Conservation (phyloP, 805 yeast genomes). For the Lachancea mirantina region DNA sequence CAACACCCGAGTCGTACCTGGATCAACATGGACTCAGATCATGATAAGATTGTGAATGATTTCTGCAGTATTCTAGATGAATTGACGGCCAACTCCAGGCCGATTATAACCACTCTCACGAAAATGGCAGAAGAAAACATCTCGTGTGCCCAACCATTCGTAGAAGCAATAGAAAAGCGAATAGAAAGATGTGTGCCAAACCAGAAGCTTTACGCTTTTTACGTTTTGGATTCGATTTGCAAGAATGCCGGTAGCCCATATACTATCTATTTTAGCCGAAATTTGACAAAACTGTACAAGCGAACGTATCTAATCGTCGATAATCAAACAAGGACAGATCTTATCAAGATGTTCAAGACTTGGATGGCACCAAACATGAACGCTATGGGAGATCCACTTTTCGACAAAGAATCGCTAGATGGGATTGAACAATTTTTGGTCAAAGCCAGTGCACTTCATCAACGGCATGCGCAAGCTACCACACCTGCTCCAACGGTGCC, state of each 20-base stretch:
- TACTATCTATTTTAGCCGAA: conserved; percentile 69
- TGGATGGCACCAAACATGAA: conserved; percentile 69
- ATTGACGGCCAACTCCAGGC: conserved; percentile 81
- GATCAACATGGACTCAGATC: conserved; percentile 2
- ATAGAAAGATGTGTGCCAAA: conserved; percentile 72
- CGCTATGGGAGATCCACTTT: conserved; percentile 45
- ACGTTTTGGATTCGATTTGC: conserved; percentile 83
- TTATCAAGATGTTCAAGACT: conserved; percentile 73
- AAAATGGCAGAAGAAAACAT: conserved; percentile 80
- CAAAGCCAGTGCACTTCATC: conserved; percentile 45
- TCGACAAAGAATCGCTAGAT: conserved; percentile 61
- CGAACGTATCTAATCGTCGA: conserved; percentile 73
- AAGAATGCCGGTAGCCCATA: conserved; percentile 89
- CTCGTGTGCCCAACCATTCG: conserved; percentile 67
- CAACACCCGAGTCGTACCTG: too few species aligned
- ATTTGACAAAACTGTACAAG: conserved; percentile 54
- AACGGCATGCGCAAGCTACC: conserved; percentile 21
- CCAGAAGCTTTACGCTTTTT: conserved; percentile 77
- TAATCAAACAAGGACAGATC: conserved; percentile 63
- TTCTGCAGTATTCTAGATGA: conserved; percentile 65
- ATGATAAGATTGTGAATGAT: conserved; percentile 6
- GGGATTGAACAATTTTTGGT: conserved; percentile 69
- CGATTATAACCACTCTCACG: conserved; percentile 80
- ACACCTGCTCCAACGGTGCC: conserved; percentile 20
- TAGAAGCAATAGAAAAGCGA: conserved; percentile 66